phyloP scores from a whole-genome alignment of 192 early-diverging fungal species.

The Mortierella antarctica region DNA sequence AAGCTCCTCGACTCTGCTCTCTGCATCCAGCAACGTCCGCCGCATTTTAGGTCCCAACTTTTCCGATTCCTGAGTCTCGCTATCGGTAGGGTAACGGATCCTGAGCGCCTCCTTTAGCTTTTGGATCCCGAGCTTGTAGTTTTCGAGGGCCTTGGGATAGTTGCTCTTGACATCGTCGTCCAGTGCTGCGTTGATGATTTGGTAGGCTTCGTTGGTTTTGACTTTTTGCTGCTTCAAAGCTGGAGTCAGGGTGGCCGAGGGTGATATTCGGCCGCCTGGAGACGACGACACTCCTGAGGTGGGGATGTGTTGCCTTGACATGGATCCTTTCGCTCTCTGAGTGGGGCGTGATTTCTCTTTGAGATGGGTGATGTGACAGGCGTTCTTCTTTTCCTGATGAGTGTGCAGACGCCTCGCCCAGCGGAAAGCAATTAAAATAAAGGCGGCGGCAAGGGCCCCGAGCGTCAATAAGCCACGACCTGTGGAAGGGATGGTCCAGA shows the following conservation, averaged over 20 bases:
- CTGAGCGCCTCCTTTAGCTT: conserved; percentile 41
- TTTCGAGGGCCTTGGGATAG: conserved; percentile 18
- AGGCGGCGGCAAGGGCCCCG: too few relatives aligned
- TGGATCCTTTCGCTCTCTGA: neutral
- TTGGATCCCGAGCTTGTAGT: conserved; percentile 17
- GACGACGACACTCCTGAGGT: neutral
- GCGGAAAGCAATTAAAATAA: too few relatives aligned
- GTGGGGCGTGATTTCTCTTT: neutral
- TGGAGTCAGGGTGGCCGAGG: neutral
- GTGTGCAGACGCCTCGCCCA: too few relatives aligned
- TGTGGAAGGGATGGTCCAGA: conserved; percentile 4
- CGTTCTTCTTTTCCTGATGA: neutral
- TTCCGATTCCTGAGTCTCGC: conserved; percentile 38
- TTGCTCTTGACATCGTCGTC: conserved; percentile 25
- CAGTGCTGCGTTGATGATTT: conserved; percentile 25
- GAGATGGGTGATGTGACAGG: too few relatives aligned
- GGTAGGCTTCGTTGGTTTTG: conserved; percentile 40
- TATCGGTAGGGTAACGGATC: conserved; percentile 36
- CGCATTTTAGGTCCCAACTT: conserved; percentile 35
- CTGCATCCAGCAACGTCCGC: conserved; percentile 28
- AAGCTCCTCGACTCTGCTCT: conserved; percentile 23
- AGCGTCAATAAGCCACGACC: neutral
- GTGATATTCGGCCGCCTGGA: neutral
- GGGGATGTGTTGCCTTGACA: conserved; percentile 10
- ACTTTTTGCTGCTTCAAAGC: conserved; percentile 25